Base-by-base conservation (phyloP, 805 yeast species). In the Clavispora asparagi region DNA sequence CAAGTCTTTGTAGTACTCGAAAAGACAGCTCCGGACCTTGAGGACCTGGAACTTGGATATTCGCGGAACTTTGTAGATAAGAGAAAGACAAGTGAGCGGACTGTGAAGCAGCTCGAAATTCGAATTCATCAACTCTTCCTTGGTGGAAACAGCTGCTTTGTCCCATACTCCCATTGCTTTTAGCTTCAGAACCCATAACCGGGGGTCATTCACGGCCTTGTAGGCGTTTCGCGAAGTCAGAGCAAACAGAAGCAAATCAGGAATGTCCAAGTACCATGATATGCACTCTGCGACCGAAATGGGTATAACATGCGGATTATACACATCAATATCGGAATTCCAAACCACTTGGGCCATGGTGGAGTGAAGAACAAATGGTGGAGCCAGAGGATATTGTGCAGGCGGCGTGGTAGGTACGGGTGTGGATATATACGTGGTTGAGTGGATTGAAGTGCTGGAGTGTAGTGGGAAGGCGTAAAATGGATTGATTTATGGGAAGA, bases 1-100 rank as follows among this genome's bases (percentile, higher is more conserved):
- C 25, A 79, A 57, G 50, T 79, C 82, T n/a, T 54, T 53, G 57
- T 78, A 79, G 48, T 73, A 72, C 8, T 71, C 73, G 19, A 58
- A 63, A 37, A 79, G 59, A 14, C 70, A 57, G 36, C 60, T 59
- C 48, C 70, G 65, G 12, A 79, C 67, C 43, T 60, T 58, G 32
- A 70, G 54, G 31, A 74, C 62, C 47, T 71, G 78, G 43, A 50
- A 56, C 47, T 65, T 63, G 32, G 77, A 77, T n/a, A 55, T 50
- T 45, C 52, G 57, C 17, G 62, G 57, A 6, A 55, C 57, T 46
- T 55, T 60, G 33, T 57, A 58, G 13, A 59, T 55, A 10, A 40
- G 40, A 43, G 63, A 62, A 38, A 74, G 55, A 43, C 77, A 74
- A 8, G 56, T 57, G 42, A 74, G 56, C 1, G 76, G 73, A 45